Conservation (phyloP, 306 rosid species). For the Fragaria iinumae region DNA sequence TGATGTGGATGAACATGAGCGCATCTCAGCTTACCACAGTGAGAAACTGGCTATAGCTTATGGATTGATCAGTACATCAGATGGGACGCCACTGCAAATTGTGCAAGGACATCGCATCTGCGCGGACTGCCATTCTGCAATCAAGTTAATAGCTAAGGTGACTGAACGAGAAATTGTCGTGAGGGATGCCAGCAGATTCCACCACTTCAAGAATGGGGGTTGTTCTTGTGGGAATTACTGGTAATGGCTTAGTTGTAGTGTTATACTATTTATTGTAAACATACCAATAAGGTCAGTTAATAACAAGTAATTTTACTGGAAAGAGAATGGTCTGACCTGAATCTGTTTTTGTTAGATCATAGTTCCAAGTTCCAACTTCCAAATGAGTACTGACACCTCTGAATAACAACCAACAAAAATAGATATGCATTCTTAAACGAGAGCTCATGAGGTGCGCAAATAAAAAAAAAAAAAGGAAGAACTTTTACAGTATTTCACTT, state of each 20-base stretch:
- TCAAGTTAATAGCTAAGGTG: constrained; percentile 68
- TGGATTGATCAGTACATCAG: constrained; percentile 61
- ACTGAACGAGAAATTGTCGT: constrained; percentile 69
- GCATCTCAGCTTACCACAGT: constrained; percentile 52
- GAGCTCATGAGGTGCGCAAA: too few species aligned
- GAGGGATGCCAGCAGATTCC: constrained; percentile 82
- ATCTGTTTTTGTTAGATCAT: too few species aligned
- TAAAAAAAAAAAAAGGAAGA: too few species aligned
- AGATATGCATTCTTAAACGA: too few species aligned
- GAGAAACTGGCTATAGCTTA: constrained; percentile 83
- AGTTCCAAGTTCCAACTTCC: too few species aligned
- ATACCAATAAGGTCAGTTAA: constrained; percentile 10
- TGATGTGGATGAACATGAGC: constrained; percentile 70
- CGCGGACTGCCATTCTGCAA: constrained; percentile 66
- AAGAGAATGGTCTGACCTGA: background rate
- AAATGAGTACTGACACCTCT: too few species aligned
- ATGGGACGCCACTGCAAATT: constrained; percentile 62
- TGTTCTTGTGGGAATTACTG: constrained; percentile 93
- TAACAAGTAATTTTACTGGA: background rate
- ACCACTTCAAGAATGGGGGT: constrained; percentile 75
- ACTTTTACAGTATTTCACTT: too few species aligned
- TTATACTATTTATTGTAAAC: constrained; percentile 13
- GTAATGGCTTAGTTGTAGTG: constrained; percentile 37
- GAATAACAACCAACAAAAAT: too few species aligned
- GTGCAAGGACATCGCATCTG: constrained; percentile 79